Conservation (phyloP, 805 yeast genomes). For the Pichia californica region DNA sequence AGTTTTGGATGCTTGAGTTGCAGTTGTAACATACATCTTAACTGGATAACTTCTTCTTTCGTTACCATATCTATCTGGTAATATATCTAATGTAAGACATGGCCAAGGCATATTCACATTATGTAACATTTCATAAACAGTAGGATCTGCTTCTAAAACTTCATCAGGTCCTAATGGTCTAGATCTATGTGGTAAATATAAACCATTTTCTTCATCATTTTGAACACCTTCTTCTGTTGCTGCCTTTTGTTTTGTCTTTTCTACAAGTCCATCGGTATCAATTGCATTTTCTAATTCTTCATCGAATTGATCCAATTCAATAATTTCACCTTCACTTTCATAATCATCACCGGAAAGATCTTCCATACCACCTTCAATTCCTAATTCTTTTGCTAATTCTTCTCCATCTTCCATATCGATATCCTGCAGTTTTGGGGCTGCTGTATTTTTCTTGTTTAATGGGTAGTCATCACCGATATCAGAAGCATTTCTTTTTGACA, state of each 20-base stretch:
- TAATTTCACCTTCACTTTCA: slow-evolving; percentile 85
- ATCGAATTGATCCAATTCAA: slow-evolving; percentile 63
- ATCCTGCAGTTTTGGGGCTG: slow-evolving; percentile 11
- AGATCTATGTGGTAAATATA: slow-evolving; percentile 84
- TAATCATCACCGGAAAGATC: slow-evolving; percentile 87
- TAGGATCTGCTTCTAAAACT: slow-evolving; percentile 91
- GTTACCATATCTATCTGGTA: slow-evolving; percentile 80
- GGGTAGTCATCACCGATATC: slow-evolving; percentile 14
- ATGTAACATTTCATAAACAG: slow-evolving; percentile 94
- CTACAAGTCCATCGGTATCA: slow-evolving; percentile 62
- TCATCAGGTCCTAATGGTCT: slow-evolving; percentile 93
- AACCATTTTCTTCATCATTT: slow-evolving; percentile 24
- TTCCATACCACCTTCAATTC: slow-evolving; percentile 62
- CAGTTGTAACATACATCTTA: slow-evolving; percentile 76
- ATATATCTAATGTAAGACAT: slow-evolving; percentile 80
- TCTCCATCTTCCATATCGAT: slow-evolving; percentile 34
- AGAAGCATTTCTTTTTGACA: slow-evolving; percentile 32
- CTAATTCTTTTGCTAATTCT: slow-evolving; percentile 43
- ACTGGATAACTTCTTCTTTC: slow-evolving; percentile 92
- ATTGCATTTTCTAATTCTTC: slow-evolving; percentile 39
- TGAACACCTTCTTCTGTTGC: slow-evolving; percentile 16
- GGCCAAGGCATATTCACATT: slow-evolving; percentile 96
- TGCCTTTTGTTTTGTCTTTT: slow-evolving; percentile 37
- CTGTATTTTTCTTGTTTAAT: slow-evolving; percentile 12
- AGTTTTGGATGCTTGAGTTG: slow-evolving; percentile 84